Percentiles rank a stretch among this genome's conserved stretches.
phyloP scores from a whole-genome alignment of 805 yeast genomes.

The Candida multigemmis region DNA sequence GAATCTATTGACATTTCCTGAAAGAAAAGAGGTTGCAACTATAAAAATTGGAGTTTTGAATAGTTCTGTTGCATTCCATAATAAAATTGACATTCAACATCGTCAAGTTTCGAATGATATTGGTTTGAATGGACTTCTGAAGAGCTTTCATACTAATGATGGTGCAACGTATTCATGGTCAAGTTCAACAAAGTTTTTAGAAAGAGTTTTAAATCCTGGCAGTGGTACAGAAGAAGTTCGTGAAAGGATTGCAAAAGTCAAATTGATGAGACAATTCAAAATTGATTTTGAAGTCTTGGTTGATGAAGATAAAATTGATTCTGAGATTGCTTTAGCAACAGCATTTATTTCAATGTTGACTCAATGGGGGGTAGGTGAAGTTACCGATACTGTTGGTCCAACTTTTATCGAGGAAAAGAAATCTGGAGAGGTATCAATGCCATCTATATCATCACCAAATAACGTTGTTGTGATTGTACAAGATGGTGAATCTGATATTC shows the following conservation, averaged over 20 bases:
- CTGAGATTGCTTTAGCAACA: conserved; percentile 49
- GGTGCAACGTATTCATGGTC: conserved; percentile 53
- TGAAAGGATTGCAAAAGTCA: conserved; percentile 44
- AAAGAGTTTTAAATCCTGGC: conserved; percentile 39
- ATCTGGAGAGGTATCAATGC: conserved; percentile 5
- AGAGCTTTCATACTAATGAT: conserved; percentile 41
- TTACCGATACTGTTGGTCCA: conserved; percentile 47
- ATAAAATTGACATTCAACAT: conserved; percentile 34
- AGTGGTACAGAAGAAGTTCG: conserved; percentile 51
- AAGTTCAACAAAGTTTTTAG: conserved; percentile 41
- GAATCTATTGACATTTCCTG: conserved; percentile 38
- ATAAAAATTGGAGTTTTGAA: conserved; percentile 39
- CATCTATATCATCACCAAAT: conserved; percentile 10
- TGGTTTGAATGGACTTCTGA: conserved; percentile 28
- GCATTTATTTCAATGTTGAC: conserved; percentile 56
- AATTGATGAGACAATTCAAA: conserved; percentile 48
- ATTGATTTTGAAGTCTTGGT: conserved; percentile 51
- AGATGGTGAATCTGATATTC: too few relatives aligned
- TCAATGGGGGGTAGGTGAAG: conserved; percentile 55
- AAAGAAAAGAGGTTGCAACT: conserved; percentile 40
- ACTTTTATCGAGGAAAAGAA: conserved; percentile 16
- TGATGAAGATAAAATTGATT: conserved; percentile 38
- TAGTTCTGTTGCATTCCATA: conserved; percentile 42
- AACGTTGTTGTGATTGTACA: conserved; percentile 17
- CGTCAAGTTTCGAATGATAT: conserved; percentile 29